Evolutionary conservation across 108 stramenopile genomes (phyloP), one percentile per base, ranked within the genome.

Genomic region (Discostella pseudostelligera): DNA sequence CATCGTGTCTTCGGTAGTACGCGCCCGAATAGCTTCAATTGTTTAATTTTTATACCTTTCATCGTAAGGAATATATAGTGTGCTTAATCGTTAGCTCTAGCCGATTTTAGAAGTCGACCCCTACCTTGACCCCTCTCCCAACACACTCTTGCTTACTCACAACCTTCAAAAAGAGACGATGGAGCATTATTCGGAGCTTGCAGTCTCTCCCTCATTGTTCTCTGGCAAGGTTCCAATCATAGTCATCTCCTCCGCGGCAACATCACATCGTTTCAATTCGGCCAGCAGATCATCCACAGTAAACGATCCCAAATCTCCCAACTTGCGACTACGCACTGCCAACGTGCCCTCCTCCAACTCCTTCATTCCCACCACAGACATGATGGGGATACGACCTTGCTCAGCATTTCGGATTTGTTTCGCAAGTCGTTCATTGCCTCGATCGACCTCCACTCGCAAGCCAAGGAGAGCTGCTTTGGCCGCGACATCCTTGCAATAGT

Each of bases 351-450:
- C 59, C 58, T 95, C 90, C 86, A 94, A 86, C 76, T 97, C 97
- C 59, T 95, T 93, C 65, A 82, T 79, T 28, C 97, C 97, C 17
- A 97, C 93, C 10, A 97, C 89, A 28, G 92, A 93, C 89, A 96
- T 96, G 53, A 97, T 79, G n/a, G 97, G 97, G 14, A 96, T 79
- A 29, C 93, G 88, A 19, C 84, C 68, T 78, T 93, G 84, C 70
- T 98, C 97, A 7, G 97, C 96, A 70, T 94, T 96, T 47, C 97
- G 91, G 62, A 98, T 97, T 79, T 96, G 95, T 78, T 98, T 98
- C 11, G 87, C 89, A n/a, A 98, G 65, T 35, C 97, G 92, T 62
- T 96, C 95, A 11, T 66, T 79, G 28, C 94, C 93, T 20, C 88
- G 69, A 63, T 97, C 96, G 3, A 98, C 90, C 67, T 94, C 94